phyloP scores from a whole-genome alignment of 2,329 filamentous ascomycete species.

The Cordyceps tenuipes region DNA sequence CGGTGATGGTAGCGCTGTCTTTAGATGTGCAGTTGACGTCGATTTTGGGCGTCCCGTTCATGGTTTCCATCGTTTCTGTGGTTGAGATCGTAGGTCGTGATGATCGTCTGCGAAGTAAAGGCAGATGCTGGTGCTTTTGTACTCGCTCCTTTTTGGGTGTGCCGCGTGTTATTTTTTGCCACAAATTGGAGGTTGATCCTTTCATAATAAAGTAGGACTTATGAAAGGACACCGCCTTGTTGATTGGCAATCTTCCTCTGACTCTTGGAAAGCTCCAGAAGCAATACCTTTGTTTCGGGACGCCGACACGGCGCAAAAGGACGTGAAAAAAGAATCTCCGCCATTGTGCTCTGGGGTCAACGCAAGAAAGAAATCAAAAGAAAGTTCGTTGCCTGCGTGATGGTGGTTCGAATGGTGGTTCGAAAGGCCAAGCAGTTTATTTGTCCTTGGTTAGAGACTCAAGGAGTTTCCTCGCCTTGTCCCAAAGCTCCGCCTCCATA shows the following conservation, averaged over 20 bases:
- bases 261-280: too few species aligned
- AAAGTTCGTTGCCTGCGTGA: background rate
- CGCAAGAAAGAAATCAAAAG: background rate
- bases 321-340: too few species aligned
- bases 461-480: conserved; percentile 29
- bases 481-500: conserved; percentile 77
- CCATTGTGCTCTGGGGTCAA: background rate
- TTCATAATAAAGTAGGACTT: too few species aligned
- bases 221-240: too few species aligned
- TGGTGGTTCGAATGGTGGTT: background rate
- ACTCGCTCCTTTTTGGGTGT: background rate
- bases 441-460: conserved; percentile 22
- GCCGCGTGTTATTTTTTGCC: too few species aligned
- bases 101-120: background rate
- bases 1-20: background rate
- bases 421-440: background rate
- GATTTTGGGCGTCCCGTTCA: background rate
- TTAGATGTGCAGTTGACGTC: background rate
- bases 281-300: too few species aligned
- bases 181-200: too few species aligned
- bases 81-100: background rate
- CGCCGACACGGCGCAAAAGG: too few species aligned
- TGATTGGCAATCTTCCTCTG: too few species aligned
- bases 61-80: background rate
- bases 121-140: background rate